These are phyloP conservation scores for Lanmaoa rubissima DNA, from an alignment of 768 basidiomycete species.

Conservation along the genomic window DNA sequence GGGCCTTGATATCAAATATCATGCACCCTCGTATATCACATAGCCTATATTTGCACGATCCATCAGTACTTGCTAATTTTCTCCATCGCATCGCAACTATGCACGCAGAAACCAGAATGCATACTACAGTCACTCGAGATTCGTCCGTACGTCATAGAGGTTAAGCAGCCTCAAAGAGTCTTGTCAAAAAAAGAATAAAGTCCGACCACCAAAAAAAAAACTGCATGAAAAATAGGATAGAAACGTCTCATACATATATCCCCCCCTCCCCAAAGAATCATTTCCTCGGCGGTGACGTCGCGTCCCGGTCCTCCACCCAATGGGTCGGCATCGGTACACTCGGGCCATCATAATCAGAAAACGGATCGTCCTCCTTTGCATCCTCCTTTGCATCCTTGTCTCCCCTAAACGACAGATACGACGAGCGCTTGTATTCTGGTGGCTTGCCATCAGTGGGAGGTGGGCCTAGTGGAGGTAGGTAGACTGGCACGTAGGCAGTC, in stretches of 20 bases:
- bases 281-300: constrained; percentile 21
- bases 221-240: background rate
- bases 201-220: background rate
- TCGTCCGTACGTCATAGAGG: background rate
- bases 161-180: background rate
- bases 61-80: too few species aligned
- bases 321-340: constrained; percentile 34
- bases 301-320: constrained; percentile 45
- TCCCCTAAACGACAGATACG: constrained; percentile 26
- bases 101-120: too few species aligned
- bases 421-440: constrained; percentile 46
- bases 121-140: background rate
- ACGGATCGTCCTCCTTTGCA: constrained; percentile 50
- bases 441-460: constrained; percentile 49
- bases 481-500: constrained; percentile 32
- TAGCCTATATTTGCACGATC: too few species aligned
- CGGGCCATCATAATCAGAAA: constrained; percentile 46
- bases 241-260: background rate
- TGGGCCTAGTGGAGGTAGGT: constrained; percentile 50
- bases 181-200: background rate
- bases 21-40: too few species aligned
- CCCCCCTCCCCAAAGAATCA: background rate
- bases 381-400: constrained; percentile 39
- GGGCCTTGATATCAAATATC: too few species aligned
- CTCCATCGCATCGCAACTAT: too few species aligned